Base-by-base conservation (phyloP, 2,329 filamentous ascomycete species). In the Pseudophaeomoniella oleicola region DNA sequence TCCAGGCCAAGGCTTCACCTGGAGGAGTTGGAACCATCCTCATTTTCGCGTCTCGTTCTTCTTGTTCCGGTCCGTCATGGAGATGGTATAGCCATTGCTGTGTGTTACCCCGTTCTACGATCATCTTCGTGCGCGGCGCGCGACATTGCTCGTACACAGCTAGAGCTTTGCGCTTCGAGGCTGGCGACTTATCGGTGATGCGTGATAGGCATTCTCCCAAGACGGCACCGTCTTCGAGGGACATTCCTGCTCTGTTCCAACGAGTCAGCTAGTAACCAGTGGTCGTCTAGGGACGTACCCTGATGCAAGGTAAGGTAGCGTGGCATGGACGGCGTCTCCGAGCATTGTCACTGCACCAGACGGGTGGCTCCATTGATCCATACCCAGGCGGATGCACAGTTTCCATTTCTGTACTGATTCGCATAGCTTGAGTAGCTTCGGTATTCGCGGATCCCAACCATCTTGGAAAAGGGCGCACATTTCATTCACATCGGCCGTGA, bases 181-280 rank as follows among this genome's bases (percentile, higher is more conserved):
- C 40, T 0, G 64, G 56, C 0, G 45, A 46, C 33, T 59, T 64
- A 1, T 52, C 53, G 19, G 58, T 54, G 6, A 78, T 57, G 2
- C 65, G 59, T 0, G 66, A 66, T 0, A 82, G 55, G 2, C 81
- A 46, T 1, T 65, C 59, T 0, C 77, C 77, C 0, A 82, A 55
- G 0, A 78, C 74, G 0, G 76, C 75, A 0, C 76, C 78, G 37
- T 83, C 78, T 48, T 83, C 78, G 1, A 83, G 60, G 0, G 72
- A 70, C 0, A 69, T 75, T 48, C 80, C 80, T 11, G 78, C 78
- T 0, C 22, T 27, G 22, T 6, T 27, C n/a, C n/a, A 6, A n/a
- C 6, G 6, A 9, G 22, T 27, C n/a, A n/a, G n/a, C n/a, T n/a
- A n/a, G n/a, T n/a, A n/a, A n/a, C n/a, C n/a, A n/a, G n/a, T n/a